A percentile compares a stretch with the other conserved stretches of the same genome.
Evolutionary conservation across 1,139 yeast species (phyloP).

Genomic region (Hemisphaericaspora lyxosophila): DNA sequence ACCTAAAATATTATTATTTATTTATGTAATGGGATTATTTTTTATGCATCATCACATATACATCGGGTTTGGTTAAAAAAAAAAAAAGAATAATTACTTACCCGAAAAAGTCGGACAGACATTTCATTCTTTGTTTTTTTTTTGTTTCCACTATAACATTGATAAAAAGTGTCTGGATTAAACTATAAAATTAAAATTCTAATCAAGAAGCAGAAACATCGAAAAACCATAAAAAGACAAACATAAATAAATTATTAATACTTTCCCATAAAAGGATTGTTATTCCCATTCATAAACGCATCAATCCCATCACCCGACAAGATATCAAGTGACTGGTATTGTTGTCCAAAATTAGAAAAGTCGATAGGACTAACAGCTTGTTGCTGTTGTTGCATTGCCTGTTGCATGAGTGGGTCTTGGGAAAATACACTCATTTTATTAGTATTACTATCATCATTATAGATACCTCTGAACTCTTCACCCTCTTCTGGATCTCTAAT

Average conservation of each 20-base stretch:
- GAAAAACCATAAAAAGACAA: neutral
- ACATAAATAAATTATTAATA: too few species aligned
- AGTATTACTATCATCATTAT: neutral
- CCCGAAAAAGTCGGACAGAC: too few species aligned
- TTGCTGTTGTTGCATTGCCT: neutral
- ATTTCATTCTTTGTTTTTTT: too few species aligned
- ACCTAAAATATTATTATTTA: too few species aligned
- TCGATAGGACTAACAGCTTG: neutral
- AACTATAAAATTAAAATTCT: too few species aligned
- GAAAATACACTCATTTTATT: neutral
- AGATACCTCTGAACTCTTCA: neutral
- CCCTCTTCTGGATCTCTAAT: neutral
- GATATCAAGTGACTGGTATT: neutral
- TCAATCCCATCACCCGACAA: neutral
- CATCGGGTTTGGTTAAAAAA: too few species aligned
- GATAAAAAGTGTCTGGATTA: too few species aligned
- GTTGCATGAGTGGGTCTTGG: neutral
- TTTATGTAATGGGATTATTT: too few species aligned
- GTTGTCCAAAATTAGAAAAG: neutral
- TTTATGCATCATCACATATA: too few species aligned
- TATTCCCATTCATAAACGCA: neutral
- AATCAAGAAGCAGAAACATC: too few species aligned
- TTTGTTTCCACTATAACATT: too few species aligned
- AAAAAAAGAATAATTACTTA: too few species aligned
- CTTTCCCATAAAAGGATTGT: neutral